phyloP scores from a whole-genome alignment of 371 early-diverging fungal genomes.

The Funneliformis caledonium region DNA sequence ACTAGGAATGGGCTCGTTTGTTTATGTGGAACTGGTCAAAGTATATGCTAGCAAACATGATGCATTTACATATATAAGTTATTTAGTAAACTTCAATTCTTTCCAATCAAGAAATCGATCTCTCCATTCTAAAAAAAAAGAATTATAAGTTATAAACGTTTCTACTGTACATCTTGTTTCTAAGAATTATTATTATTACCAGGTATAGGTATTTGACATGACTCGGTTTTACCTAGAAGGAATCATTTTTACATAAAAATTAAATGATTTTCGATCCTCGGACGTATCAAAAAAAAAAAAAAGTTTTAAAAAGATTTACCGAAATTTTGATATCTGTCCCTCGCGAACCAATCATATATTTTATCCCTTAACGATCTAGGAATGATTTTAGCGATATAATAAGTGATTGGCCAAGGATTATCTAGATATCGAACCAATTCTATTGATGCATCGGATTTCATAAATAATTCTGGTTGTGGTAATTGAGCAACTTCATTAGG shows the following conservation, averaged over 20 bases:
- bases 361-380: neutral
- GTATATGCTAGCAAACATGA: too few species aligned
- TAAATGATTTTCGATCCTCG: neutral
- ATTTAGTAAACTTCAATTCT: neutral
- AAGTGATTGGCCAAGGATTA: slow-evolving; percentile 1
- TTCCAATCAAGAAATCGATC: slow-evolving; percentile 3
- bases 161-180: too few species aligned
- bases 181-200: neutral
- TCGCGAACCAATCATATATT: neutral
- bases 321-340: neutral
- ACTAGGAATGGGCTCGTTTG: too few species aligned
- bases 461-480: neutral
- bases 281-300: neutral
- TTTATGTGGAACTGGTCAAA: too few species aligned
- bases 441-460: slow-evolving; percentile 12
- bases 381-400: neutral
- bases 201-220: neutral
- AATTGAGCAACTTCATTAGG: neutral
- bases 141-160: too few species aligned
- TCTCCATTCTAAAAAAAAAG: neutral
- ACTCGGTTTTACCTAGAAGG: neutral
- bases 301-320: neutral
- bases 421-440: slow-evolving; percentile 11
- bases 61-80: neutral
- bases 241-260: neutral